Evolutionary conservation across 164 flowering plant genomes (phyloP).

Genomic region (Vitis riparia): DNA sequence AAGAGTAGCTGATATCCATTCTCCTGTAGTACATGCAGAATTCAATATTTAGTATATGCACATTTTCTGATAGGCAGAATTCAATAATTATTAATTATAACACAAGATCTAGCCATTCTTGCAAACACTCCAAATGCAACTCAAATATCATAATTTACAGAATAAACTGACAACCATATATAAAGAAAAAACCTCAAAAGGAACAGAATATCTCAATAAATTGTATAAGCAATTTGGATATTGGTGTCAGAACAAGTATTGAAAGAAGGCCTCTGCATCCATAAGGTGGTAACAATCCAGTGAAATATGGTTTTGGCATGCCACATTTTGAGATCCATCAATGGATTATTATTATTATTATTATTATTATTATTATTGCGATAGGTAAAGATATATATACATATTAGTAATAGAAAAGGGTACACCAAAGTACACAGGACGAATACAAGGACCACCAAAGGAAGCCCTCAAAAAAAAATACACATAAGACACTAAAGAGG

Average conservation of each 20-base stretch:
- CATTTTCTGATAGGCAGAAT: too few species aligned
- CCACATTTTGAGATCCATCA: neutral
- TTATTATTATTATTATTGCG: neutral
- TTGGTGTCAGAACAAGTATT: neutral
- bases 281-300: neutral
- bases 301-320: neutral
- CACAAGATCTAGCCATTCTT: neutral
- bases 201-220: neutral
- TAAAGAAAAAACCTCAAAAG: neutral
- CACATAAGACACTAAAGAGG: too few species aligned
- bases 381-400: too few species aligned
- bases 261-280: neutral
- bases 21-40: slow-evolving; percentile 51
- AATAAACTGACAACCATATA: neutral
- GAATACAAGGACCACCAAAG: too few species aligned
- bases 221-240: neutral
- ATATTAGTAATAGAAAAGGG: too few species aligned
- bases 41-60: neutral
- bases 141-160: neutral
- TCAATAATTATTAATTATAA: neutral
- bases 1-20: slow-evolving; percentile 96
- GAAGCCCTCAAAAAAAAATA: too few species aligned
- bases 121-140: neutral
- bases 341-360: neutral
- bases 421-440: too few species aligned